These are phyloP conservation scores for Russula ochroleuca DNA, from an alignment of 768 basidiomycete species.

Conservation along the genomic window DNA sequence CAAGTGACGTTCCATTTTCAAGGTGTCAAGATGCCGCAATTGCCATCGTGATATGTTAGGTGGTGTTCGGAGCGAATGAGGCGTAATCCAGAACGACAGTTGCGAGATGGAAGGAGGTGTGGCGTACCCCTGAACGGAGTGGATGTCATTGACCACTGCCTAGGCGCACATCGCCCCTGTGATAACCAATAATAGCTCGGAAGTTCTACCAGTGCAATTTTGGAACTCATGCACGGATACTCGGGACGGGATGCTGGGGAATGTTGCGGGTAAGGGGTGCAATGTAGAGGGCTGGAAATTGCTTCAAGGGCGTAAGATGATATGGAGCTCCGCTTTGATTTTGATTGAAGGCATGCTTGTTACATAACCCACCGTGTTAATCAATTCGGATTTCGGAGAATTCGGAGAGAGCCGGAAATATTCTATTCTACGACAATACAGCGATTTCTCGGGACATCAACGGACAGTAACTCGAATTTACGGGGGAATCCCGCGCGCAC, in stretches of 20 bases:
- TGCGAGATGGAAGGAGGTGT: not conserved
- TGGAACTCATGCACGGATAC: slow-evolving; percentile 4
- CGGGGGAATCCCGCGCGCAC: not conserved
- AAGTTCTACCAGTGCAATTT: not conserved
- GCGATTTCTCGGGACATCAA: not conserved
- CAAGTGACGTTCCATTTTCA: not conserved
- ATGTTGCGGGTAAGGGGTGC: too few species aligned
- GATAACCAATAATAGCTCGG: not conserved
- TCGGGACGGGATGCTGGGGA: not conserved
- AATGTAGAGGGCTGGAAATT: not conserved
- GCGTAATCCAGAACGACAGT: not conserved
- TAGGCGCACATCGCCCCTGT: not conserved
- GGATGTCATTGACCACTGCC: not conserved
- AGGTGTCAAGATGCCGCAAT: not conserved
- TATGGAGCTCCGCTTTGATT: too few species aligned
- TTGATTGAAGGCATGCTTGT: not conserved
- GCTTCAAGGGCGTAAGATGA: not conserved
- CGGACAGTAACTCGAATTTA: not conserved
- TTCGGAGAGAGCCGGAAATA: not conserved
- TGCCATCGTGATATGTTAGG: not conserved
- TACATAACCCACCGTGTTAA: not conserved
- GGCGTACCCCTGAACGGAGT: not conserved
- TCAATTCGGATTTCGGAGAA: not conserved
- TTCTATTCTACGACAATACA: not conserved
- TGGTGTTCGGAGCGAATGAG: not conserved